Conservation (phyloP, 345 rosid genomes). For the Carallia brachiata region DNA sequence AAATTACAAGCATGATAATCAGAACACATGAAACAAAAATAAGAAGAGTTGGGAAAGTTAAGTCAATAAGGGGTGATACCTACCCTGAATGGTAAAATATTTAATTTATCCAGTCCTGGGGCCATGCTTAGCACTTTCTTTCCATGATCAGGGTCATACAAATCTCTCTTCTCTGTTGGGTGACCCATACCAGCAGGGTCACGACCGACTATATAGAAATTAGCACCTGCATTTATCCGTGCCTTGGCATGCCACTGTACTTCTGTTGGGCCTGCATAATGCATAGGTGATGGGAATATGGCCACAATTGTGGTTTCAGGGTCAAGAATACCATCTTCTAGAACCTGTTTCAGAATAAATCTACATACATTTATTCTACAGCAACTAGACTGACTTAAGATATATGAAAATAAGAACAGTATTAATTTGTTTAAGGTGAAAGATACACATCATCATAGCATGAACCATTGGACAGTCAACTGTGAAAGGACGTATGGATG, state of each 20-base stretch:
- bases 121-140: slow-evolving; percentile 98
- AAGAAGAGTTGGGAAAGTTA: not conserved
- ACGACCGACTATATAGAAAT: slow-evolving; percentile 95
- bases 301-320: slow-evolving; percentile 86
- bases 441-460: too few relatives aligned
- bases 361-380: not conserved
- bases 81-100: slow-evolving; percentile 94
- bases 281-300: slow-evolving; percentile 98
- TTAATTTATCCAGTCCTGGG: slow-evolving; percentile 91
- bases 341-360: slow-evolving; percentile 46
- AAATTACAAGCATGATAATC: not conserved
- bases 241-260: slow-evolving; percentile 99
- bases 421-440: too few relatives aligned
- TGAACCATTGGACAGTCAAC: not conserved
- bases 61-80: slow-evolving; percentile 8
- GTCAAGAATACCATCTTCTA: slow-evolving; percentile 90
- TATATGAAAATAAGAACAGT: not conserved
- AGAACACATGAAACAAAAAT: not conserved
- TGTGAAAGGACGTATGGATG: not conserved
- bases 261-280: slow-evolving; percentile 98
- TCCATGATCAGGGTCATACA: slow-evolving; percentile 96
- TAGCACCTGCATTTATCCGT: slow-evolving; percentile 92
- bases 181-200: slow-evolving; percentile 99
- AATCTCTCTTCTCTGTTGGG: slow-evolving; percentile 90
- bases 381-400: not conserved